Conservation (phyloP, 192 early-diverging fungal species). For the Linderina pennispora region DNA sequence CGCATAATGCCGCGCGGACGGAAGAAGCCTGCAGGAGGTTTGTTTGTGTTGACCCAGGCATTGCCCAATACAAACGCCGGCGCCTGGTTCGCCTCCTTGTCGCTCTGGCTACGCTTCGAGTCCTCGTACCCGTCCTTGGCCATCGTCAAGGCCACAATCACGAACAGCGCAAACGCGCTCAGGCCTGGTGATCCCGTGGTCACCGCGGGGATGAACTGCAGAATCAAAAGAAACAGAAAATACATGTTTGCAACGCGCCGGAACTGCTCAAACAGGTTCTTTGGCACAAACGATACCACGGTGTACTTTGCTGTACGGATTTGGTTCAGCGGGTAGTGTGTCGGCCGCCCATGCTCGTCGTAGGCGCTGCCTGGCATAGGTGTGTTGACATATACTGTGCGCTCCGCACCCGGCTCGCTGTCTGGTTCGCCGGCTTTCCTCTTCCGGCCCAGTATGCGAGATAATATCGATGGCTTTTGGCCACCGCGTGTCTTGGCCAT, state of each 20-base stretch:
- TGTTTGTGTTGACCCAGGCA: constrained; percentile 63
- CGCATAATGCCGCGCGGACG: constrained; percentile 39
- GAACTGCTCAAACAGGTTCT: constrained; percentile 97
- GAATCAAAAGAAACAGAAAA: constrained; percentile 82
- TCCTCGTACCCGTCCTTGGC: constrained; percentile 94
- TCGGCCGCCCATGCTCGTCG: constrained; percentile 42
- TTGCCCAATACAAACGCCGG: constrained; percentile 42
- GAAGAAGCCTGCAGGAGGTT: constrained; percentile 22
- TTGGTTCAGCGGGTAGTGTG: constrained; percentile 59
- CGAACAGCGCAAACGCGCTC: constrained; percentile 73
- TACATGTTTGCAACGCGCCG: constrained; percentile 92
- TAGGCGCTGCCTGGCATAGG: constrained; percentile 47
- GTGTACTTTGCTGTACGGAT: constrained; percentile 92
- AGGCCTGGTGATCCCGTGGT: constrained; percentile 60
- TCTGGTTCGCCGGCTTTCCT: constrained; percentile 3
- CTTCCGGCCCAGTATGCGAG: too few relatives aligned
- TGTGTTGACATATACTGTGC: constrained; percentile 61
- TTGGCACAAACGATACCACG: constrained; percentile 82
- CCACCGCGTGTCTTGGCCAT: too few relatives aligned
- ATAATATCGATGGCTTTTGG: too few relatives aligned
- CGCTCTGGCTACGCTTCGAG: constrained; percentile 75
- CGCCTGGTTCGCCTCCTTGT: constrained; percentile 76
- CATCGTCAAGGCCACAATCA: constrained; percentile 73
- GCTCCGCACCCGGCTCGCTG: constrained; percentile 12
- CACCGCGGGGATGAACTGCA: constrained; percentile 74